A percentile compares a stretch with the other conserved stretches of the same genome.
Conservation (phyloP, 805 yeast species). For the Lachancea meyersii region DNA sequence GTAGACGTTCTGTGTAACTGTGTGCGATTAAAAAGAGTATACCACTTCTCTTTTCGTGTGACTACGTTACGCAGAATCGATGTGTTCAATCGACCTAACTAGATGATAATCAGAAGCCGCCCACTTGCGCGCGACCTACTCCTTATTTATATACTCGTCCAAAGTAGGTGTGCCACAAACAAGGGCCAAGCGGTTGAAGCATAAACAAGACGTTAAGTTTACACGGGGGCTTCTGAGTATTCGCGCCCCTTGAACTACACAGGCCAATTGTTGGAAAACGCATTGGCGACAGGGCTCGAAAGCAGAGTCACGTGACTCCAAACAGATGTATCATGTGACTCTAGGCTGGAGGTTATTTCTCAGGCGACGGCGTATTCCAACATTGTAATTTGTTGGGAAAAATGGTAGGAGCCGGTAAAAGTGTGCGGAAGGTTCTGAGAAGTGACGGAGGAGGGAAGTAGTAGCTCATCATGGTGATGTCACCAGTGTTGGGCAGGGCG, state of each 20-base stretch:
- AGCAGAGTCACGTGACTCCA: not conserved
- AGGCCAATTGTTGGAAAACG: not conserved
- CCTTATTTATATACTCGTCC: not conserved
- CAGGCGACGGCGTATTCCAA: too few relatives aligned
- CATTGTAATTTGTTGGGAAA: conserved; percentile 1
- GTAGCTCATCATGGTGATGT: not conserved
- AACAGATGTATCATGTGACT: not conserved
- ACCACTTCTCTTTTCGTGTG: not conserved
- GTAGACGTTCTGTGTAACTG: too few relatives aligned
- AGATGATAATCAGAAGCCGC: not conserved
- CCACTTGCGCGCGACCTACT: not conserved
- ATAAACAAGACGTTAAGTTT: not conserved
- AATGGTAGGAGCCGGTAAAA: not conserved
- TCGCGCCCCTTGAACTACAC: not conserved
- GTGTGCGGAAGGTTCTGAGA: not conserved
- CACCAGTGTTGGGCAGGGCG: not conserved
- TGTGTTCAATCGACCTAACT: not conserved
- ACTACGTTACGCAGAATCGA: not conserved
- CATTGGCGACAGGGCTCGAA: not conserved
- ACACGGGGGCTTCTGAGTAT: not conserved
- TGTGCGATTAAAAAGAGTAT: not conserved
- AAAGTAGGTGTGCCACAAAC: not conserved
- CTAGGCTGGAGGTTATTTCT: not conserved
- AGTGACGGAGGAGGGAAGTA: not conserved
- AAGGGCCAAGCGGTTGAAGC: not conserved